Conservation (phyloP, 1,284 basidiomycete species). For the Naganishia sp. region DNA sequence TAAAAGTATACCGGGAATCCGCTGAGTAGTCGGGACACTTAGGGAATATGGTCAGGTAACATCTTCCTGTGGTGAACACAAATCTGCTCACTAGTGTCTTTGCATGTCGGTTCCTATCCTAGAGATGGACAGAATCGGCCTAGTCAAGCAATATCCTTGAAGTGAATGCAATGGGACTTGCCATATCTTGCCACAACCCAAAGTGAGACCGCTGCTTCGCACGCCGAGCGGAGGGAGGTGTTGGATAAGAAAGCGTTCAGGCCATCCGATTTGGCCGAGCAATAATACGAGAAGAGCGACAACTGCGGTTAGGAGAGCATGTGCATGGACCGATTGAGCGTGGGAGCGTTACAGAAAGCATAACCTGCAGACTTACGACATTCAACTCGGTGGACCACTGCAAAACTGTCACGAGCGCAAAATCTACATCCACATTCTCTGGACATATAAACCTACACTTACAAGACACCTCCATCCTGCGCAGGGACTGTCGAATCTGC, state of each 20-base stretch:
- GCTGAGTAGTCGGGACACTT: constrained; percentile 2
- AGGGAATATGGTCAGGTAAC: not conserved
- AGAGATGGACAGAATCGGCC: not conserved
- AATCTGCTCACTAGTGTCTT: constrained; percentile 20
- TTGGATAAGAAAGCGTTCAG: constrained; percentile 21
- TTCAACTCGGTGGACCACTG: not conserved
- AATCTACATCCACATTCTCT: not conserved
- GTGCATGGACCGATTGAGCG: no score
- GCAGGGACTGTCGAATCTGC: constrained; percentile 6
- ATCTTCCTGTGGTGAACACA: not conserved
- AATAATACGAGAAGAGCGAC: constrained; percentile 6
- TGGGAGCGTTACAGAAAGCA: no score
- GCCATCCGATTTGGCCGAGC: constrained; percentile 27
- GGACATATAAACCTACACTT: not conserved
- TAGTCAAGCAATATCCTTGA: not conserved
- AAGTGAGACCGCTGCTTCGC: constrained; percentile 18
- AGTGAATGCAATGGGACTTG: not conserved
- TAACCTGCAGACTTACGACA: not conserved
- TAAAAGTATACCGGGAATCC: constrained; percentile 16
- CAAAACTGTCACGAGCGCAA: not conserved
- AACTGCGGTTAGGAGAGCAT: not conserved
- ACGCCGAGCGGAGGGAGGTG: constrained; percentile 20
- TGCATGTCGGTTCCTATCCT: constrained; percentile 25
- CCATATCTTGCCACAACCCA: constrained; percentile 26
- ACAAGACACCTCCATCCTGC: constrained; percentile 12